Percentiles rank a stretch among this genome's conserved stretches.
Evolutionary conservation across 164 flowering plant species (phyloP).

Genomic region (Aristolochia fimbriata): DNA sequence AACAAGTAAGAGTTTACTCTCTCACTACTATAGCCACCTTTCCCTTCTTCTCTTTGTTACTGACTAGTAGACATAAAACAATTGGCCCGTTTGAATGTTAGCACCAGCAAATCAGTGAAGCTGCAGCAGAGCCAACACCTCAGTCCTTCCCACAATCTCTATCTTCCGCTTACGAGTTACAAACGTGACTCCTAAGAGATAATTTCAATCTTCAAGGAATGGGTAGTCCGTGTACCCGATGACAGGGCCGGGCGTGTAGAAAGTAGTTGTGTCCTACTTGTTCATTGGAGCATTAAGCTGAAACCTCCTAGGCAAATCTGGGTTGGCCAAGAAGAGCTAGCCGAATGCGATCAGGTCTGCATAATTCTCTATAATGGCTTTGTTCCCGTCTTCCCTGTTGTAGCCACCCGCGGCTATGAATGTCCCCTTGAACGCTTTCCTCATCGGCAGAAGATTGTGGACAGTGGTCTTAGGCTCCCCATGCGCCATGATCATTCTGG

Average conservation of each 20-base stretch:
- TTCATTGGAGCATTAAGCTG: constrained; percentile 22
- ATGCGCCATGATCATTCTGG: constrained; percentile 16
- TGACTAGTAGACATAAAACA: no score
- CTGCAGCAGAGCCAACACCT: no score
- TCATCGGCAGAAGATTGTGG: constrained; percentile 17
- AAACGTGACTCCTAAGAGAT: no score
- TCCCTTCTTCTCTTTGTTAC: no score
- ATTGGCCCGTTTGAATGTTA: no score
- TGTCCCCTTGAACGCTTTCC: constrained; percentile 22
- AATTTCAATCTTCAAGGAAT: constrained; percentile 9
- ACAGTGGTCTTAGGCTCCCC: constrained; percentile 5
- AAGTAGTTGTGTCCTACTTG: constrained; percentile 20
- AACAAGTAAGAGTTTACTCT: no score
- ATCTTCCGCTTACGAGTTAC: no score
- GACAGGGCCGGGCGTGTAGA: constrained; percentile 23
- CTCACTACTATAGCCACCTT: no score
- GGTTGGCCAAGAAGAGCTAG: constrained; percentile 22
- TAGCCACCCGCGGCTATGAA: constrained; percentile 24
- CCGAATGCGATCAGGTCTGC: constrained; percentile 25
- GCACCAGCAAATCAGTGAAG: no score
- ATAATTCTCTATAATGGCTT: constrained; percentile 12
- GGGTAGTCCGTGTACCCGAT: constrained; percentile 29
- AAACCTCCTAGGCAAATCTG: constrained; percentile 23
- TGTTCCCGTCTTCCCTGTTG: constrained; percentile 19
- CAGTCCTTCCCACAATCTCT: no score